These are phyloP conservation scores for Fusarium sp. DNA, from an alignment of 2,329 filamentous ascomycete species.

Conservation along the genomic window DNA sequence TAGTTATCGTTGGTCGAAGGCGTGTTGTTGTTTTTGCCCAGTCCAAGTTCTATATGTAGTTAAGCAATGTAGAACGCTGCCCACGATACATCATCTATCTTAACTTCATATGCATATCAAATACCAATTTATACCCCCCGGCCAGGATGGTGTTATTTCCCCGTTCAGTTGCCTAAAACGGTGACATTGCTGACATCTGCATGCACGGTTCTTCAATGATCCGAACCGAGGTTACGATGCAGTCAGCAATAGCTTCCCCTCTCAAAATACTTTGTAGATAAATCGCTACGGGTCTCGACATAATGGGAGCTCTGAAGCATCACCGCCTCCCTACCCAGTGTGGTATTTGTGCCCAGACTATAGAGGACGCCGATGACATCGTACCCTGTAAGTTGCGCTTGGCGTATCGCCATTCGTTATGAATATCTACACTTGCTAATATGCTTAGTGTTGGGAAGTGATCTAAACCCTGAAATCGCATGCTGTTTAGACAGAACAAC, in stretches of 20 bases:
- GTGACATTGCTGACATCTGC: constrained; percentile 4
- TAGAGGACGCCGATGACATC: neutral
- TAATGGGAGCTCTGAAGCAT: neutral
- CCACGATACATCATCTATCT: too few species aligned
- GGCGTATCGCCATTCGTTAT: fast-evolving
- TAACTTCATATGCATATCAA: fast-evolving
- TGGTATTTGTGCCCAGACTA: constrained; percentile 1
- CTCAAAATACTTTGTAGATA: neutral
- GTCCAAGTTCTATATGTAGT: neutral
- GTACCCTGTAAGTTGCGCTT: neutral
- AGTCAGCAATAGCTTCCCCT: neutral
- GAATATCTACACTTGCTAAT: neutral
- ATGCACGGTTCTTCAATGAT: constrained; percentile 8
- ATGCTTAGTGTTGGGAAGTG: neutral
- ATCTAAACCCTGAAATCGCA: neutral
- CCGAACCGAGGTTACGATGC: constrained; percentile 5
- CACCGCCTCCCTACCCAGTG: constrained; percentile 5
- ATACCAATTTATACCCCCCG: fast-evolving
- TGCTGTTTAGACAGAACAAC: neutral
- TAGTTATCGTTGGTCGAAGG: neutral
- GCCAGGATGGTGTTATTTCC: neutral
- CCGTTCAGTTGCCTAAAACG: neutral
- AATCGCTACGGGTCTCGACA: neutral
- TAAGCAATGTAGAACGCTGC: neutral
- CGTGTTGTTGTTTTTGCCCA: neutral